Evolutionary conservation across 305 asterid species (phyloP).

Genomic region (Solanum hybrid): DNA sequence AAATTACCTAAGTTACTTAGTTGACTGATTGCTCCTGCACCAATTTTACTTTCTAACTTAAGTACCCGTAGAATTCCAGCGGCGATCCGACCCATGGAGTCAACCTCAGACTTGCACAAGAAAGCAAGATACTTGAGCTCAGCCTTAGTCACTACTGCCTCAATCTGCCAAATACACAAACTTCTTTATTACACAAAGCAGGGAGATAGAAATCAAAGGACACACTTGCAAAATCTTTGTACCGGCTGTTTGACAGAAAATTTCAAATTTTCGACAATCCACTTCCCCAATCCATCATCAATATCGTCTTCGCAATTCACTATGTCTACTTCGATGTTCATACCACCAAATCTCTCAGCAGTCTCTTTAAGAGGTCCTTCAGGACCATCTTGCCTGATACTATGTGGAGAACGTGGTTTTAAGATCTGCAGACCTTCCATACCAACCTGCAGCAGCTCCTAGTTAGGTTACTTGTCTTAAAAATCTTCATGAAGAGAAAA

Average conservation of each 20-base stretch:
- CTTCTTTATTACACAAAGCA: neutral
- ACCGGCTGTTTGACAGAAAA: conserved; percentile 93
- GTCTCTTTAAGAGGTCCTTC: conserved; percentile 30
- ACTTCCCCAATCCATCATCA: conserved; percentile 40
- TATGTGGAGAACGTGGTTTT: conserved; percentile 53
- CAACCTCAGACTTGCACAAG: conserved; percentile 81
- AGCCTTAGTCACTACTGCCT: conserved; percentile 82
- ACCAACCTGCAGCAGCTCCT: conserved; percentile 55
- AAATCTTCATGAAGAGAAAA: neutral
- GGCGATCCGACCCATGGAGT: conserved; percentile 83
- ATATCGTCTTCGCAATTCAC: conserved; percentile 48
- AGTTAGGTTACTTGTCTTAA: neutral
- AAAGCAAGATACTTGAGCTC: conserved; percentile 64
- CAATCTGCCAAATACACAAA: conserved; percentile 44
- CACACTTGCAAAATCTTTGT: conserved; percentile 11
- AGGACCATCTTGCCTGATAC: conserved; percentile 19
- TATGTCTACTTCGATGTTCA: conserved; percentile 61
- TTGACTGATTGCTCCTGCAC: conserved; percentile 76
- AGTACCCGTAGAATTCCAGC: conserved; percentile 88
- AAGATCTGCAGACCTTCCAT: conserved; percentile 78
- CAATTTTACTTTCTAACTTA: conserved; percentile 76
- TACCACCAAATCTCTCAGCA: conserved; percentile 42
- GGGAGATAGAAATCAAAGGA: neutral
- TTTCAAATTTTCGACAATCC: conserved; percentile 71
- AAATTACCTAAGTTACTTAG: conserved; percentile 78